phyloP scores from a whole-genome alignment of 2,329 filamentous ascomycete genomes.

The Fusarium foetens region DNA sequence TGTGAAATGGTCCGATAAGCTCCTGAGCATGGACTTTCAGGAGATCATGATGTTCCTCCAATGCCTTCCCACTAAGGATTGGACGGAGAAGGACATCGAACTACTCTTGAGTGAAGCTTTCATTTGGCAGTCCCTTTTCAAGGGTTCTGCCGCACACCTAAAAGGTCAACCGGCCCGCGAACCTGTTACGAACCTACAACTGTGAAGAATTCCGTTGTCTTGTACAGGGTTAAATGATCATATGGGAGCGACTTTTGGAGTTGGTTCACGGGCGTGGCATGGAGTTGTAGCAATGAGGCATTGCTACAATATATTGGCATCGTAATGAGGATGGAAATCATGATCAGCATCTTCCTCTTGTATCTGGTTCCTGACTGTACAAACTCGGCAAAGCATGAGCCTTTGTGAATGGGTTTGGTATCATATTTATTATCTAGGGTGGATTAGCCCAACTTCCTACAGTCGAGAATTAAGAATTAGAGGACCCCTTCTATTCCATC shows the following conservation, averaged over 20 bases:
- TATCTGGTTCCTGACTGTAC: not conserved
- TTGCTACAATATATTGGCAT: conserved; percentile 28
- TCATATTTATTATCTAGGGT: conserved; percentile 21
- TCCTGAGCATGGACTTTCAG: conserved; percentile 97
- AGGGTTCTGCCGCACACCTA: conserved; percentile 91
- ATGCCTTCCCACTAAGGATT: conserved; percentile 88
- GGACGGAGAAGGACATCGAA: conserved; percentile 99
- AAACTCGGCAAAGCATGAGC: not conserved
- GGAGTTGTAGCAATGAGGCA: conserved; percentile 5
- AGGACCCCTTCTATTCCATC: conserved; percentile 19
- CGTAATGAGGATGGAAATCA: conserved; percentile 38
- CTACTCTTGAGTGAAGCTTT: conserved; percentile 94
- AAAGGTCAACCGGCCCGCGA: conserved; percentile 60
- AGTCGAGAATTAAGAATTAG: conserved; percentile 27
- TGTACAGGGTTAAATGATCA: not conserved
- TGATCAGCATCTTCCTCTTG: conserved; percentile 6
- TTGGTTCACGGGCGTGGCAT: conserved; percentile 10
- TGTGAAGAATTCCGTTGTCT: conserved; percentile 38
- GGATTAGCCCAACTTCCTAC: conserved; percentile 18
- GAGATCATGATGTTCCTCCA: conserved; percentile 99
- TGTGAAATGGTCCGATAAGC: conserved; percentile 96
- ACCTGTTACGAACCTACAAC: conserved; percentile 51
- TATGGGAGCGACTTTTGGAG: conserved; percentile 2
- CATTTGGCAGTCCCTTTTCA: conserved; percentile 98
- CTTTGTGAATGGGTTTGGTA: conserved; percentile 8